phyloP scores from a whole-genome alignment of 106 monocot genomes.

The Apostasia shenzhenica region DNA sequence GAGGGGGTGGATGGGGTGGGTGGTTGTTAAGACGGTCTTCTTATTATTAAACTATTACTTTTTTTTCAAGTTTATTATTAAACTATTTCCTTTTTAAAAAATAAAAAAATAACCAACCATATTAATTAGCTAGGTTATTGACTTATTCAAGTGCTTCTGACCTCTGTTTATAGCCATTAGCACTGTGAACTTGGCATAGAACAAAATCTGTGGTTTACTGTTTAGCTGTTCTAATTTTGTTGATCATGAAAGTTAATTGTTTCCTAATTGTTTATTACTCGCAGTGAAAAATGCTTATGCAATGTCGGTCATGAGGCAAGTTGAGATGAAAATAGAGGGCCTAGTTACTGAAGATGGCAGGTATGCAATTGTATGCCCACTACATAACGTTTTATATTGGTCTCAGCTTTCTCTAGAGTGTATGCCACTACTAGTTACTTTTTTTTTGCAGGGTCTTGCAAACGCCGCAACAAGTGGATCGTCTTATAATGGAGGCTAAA shows the following conservation, averaged over 20 bases:
- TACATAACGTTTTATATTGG: background rate
- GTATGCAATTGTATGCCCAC: slow-evolving; percentile 14
- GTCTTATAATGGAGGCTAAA: slow-evolving; percentile 84
- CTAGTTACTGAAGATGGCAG: slow-evolving; percentile 46
- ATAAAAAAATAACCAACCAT: too few relatives aligned
- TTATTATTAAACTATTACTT: too few relatives aligned
- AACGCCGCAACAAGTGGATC: slow-evolving; percentile 71
- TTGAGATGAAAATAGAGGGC: slow-evolving; percentile 89
- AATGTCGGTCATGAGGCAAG: slow-evolving; percentile 69
- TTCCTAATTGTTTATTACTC: background rate
- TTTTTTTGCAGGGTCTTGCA: slow-evolving; percentile 46
- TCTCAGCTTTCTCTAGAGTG: background rate
- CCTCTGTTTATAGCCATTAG: too few relatives aligned
- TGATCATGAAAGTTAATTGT: background rate
- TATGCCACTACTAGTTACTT: background rate
- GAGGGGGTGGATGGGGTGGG: too few relatives aligned
- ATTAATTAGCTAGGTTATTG: too few relatives aligned
- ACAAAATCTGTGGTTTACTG: background rate
- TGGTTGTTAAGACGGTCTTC: too few relatives aligned
- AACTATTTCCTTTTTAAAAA: too few relatives aligned
- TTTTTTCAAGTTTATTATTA: too few relatives aligned
- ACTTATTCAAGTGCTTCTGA: too few relatives aligned
- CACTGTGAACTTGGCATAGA: too few relatives aligned
- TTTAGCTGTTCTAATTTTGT: background rate
- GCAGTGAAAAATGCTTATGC: slow-evolving; percentile 91